phyloP scores from a whole-genome alignment of 164 flowering plant species.

The Berberis vulgaris region DNA sequence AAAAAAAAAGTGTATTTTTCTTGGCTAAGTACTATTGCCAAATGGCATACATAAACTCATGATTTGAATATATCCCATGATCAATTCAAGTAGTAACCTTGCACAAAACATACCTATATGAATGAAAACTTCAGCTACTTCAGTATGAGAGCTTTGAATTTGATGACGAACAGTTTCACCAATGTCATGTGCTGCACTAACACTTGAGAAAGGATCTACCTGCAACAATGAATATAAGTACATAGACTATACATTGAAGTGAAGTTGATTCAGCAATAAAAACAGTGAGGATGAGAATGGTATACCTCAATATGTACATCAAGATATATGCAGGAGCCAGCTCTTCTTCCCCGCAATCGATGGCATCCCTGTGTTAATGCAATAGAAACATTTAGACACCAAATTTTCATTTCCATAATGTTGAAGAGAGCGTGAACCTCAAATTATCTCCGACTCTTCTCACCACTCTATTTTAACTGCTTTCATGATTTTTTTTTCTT shows the following conservation, averaged over 20 bases:
- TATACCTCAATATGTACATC: constrained; percentile 88
- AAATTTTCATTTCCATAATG: too few species aligned
- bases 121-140: constrained; percentile 86
- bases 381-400: neutral
- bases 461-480: too few species aligned
- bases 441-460: too few species aligned
- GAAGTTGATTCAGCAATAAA: neutral
- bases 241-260: neutral
- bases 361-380: constrained; percentile 62
- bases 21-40: neutral
- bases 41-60: too few species aligned
- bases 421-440: too few species aligned
- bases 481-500: too few species aligned
- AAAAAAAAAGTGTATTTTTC: neutral
- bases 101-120: constrained; percentile 61
- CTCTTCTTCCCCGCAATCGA: constrained; percentile 82
- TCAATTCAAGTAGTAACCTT: too few species aligned
- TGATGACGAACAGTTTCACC: constrained; percentile 74
- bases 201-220: constrained; percentile 95
- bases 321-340: constrained; percentile 83
- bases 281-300: neutral
- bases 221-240: constrained; percentile 18
- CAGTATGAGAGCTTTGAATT: constrained; percentile 56
- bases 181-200: constrained; percentile 82
- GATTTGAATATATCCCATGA: too few species aligned